A percentile compares a stretch with the other conserved stretches of the same genome.
These are phyloP conservation scores for Mycena sp. DNA, from an alignment of 1,284 basidiomycete genomes.

Conservation along the genomic window DNA sequence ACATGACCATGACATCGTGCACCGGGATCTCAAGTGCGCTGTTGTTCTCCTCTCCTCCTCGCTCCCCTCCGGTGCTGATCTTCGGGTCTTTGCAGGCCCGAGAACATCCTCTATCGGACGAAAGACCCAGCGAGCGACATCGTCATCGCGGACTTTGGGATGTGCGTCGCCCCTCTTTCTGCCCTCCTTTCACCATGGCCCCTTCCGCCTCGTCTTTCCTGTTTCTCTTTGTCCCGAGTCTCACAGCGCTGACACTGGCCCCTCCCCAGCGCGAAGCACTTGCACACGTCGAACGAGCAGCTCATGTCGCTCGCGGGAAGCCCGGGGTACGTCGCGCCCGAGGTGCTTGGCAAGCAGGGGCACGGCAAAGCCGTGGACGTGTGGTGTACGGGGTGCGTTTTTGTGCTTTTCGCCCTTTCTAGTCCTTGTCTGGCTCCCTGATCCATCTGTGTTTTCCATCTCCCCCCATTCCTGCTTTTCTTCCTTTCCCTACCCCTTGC, in stretches of 20 bases:
- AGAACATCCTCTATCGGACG: slow-evolving; percentile 94
- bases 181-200: neutral
- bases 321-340: slow-evolving; percentile 95
- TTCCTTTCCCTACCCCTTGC: neutral
- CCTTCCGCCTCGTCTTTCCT: too few species aligned
- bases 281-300: slow-evolving; percentile 82
- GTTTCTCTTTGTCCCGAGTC: too few species aligned
- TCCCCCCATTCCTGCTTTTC: neutral
- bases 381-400: slow-evolving; percentile 88
- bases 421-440: too few species aligned
- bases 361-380: slow-evolving; percentile 95
- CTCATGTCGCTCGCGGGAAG: slow-evolving; percentile 88
- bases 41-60: neutral
- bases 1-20: slow-evolving; percentile 89
- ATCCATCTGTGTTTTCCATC: neutral
- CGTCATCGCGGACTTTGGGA: slow-evolving; percentile 97
- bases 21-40: slow-evolving; percentile 87
- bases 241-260: too few species aligned
- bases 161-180: slow-evolving; percentile 59
- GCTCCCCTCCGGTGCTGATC: neutral
- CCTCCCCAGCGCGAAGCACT: slow-evolving; percentile 78
- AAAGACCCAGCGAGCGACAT: slow-evolving; percentile 78
- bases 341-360: slow-evolving; percentile 85
- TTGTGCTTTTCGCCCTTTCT: neutral
- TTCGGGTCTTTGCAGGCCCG: slow-evolving; percentile 66